These are phyloP conservation scores for Pogostemon cablin DNA, from an alignment of 257 asterid species.

Conservation along the genomic window DNA sequence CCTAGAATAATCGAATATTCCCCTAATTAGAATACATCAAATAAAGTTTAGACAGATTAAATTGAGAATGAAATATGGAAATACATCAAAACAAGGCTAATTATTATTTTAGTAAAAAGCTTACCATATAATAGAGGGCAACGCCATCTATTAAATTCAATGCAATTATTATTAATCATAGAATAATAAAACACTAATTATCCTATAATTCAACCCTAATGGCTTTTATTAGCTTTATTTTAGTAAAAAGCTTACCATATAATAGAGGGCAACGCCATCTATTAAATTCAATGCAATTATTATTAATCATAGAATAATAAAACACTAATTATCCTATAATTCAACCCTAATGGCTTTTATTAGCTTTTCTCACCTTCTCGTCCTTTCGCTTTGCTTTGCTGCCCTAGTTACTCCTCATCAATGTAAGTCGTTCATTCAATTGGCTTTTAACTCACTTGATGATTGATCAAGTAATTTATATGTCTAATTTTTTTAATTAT, in stretches of 20 bases:
- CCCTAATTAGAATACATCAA: too few species aligned
- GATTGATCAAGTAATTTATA: too few species aligned
- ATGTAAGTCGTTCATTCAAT: conserved; percentile 4
- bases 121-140: not conserved
- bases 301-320: not conserved
- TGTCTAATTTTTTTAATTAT: too few species aligned
- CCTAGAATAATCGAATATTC: too few species aligned
- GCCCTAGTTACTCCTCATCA: not conserved
- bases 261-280: not conserved
- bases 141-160: not conserved
- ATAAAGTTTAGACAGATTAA: too few species aligned
- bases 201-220: not conserved
- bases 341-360: not conserved
- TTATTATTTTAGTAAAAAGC: not conserved
- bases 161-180: not conserved
- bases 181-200: not conserved
- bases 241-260: not conserved
- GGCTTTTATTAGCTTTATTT: not conserved
- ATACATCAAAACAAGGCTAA: not conserved
- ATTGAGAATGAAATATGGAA: not conserved
- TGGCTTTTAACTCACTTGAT: not conserved
- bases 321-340: not conserved
- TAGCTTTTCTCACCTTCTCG: not conserved
- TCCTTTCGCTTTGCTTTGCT: not conserved
- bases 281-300: not conserved